Base-by-base conservation (phyloP, 2,329 filamentous ascomycete genomes). In the Alternaria alternata region DNA sequence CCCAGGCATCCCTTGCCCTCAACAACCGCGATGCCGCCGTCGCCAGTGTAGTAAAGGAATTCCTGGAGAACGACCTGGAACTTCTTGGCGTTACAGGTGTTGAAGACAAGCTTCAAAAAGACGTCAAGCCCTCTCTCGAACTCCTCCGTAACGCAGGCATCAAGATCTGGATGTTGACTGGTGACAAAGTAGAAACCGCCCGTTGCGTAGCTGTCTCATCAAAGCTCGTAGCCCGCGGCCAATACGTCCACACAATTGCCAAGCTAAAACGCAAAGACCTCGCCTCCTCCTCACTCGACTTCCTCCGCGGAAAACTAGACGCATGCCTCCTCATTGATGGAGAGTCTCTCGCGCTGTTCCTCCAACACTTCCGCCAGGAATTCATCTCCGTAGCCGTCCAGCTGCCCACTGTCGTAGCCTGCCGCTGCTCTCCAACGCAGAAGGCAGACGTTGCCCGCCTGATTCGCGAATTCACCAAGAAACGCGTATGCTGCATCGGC, bases 141-240 rank as follows among this genome's bases (percentile, higher is more conserved):
- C 87, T 99, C 5, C 86, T 99, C 53, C 92, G 95, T 67, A 99
- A 99, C 72, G 95, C 95, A 0, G 95, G 95, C 26, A 95, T 99
- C 81, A 98, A 98, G 79, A 98, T 99, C 51, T 99, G 95, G 95
- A 99, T 99, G 95, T 84, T 99, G 76, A 99, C 95, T 0, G 95
- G 95, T 47, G 95, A 99, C 84, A 99, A 99, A 80, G 92, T 99
- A 3, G 95, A 99, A 80, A 99, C 95, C 14, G 95, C 95, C 16
- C 89, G 95, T 36, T 99, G 95, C 79, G 94, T 99, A 12, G 96
- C 95, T 2, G 91, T 99, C 43, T 96, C 91, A 73, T 94, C 94
- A 30, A 97, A 97, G 78, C 86, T 99, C 7, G 95, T 99, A 14
- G 91, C 93, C 4, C 86, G 95, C 63, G 94, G 94, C 1, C 96